These are phyloP conservation scores for Leishmania arabica DNA, from an alignment of 208 protist species.

Conservation along the genomic window DNA sequence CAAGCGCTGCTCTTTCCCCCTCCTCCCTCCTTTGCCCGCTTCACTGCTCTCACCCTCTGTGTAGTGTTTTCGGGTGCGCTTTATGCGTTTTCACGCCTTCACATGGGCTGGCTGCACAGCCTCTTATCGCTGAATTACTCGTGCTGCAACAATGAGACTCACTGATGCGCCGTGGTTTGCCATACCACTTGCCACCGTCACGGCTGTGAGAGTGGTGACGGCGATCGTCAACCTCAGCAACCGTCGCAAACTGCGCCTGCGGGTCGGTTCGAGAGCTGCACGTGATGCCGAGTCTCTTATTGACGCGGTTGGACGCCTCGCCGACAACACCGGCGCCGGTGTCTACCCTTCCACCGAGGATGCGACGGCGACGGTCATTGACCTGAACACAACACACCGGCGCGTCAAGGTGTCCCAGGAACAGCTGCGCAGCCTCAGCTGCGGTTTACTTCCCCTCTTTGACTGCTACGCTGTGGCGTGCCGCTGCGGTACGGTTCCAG, in stretches of 20 bases:
- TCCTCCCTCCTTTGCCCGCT: not conserved
- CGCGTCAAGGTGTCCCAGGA: not conserved
- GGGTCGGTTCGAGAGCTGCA: not conserved
- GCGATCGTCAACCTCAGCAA: constrained; percentile 6
- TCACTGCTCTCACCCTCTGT: not conserved
- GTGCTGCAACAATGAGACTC: not conserved
- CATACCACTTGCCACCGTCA: constrained; percentile 2
- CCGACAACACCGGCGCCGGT: not conserved
- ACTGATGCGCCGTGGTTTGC: constrained; percentile 11
- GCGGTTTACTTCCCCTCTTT: constrained; percentile 15
- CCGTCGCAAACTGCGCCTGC: not conserved
- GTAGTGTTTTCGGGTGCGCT: not conserved
- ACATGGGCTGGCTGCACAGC: not conserved
- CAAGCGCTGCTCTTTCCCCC: not conserved
- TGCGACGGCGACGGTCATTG: not conserved
- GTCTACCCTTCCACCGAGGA: not conserved
- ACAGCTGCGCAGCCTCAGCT: not conserved
- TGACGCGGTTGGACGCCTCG: not conserved
- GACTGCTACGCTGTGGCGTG: constrained; percentile 30
- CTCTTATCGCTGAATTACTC: not conserved
- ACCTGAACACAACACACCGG: constrained; percentile 13
- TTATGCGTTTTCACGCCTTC: not conserved
- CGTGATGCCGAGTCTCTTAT: constrained; percentile 5
- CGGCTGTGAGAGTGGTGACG: not conserved
- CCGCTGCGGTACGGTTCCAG: not conserved